Percentiles rank a stretch among this genome's conserved stretches.
These are phyloP conservation scores for Colletotrichum sp. DNA, from an alignment of 2,329 filamentous ascomycete species.

Conservation along the genomic window DNA sequence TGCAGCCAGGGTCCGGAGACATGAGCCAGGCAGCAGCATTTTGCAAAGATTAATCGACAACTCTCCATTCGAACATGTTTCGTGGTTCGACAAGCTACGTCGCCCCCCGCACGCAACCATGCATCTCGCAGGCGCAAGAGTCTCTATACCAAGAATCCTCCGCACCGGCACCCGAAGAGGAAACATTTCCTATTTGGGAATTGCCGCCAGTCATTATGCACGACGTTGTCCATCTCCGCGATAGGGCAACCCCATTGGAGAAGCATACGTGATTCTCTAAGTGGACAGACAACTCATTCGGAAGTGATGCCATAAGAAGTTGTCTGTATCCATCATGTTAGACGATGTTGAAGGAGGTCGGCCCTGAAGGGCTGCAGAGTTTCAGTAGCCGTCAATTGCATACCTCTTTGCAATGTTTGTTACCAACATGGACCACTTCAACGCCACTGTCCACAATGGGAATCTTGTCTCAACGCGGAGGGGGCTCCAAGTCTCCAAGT, in stretches of 20 bases:
- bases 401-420: not conserved
- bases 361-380: not conserved
- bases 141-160: not conserved
- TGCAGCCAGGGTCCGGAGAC: not conserved
- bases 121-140: not conserved
- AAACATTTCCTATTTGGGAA: not conserved
- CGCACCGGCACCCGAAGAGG: not conserved
- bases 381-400: not conserved
- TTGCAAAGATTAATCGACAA: not conserved
- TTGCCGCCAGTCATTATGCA: not conserved
- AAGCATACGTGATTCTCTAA: not conserved
- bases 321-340: not conserved
- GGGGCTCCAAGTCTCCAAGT: constrained; percentile 43
- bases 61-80: not conserved
- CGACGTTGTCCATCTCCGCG: not conserved
- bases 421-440: constrained; percentile 41
- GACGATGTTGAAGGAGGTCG: not conserved
- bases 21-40: constrained; percentile 1
- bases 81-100: not conserved
- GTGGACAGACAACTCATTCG: not conserved
- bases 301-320: constrained; percentile 1
- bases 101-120: not conserved
- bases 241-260: not conserved
- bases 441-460: constrained; percentile 39
- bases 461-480: constrained; percentile 40